Percentiles rank a stretch among this genome's conserved stretches.
phyloP scores from a whole-genome alignment of 805 yeast species.

The Candida sanyiensis region DNA sequence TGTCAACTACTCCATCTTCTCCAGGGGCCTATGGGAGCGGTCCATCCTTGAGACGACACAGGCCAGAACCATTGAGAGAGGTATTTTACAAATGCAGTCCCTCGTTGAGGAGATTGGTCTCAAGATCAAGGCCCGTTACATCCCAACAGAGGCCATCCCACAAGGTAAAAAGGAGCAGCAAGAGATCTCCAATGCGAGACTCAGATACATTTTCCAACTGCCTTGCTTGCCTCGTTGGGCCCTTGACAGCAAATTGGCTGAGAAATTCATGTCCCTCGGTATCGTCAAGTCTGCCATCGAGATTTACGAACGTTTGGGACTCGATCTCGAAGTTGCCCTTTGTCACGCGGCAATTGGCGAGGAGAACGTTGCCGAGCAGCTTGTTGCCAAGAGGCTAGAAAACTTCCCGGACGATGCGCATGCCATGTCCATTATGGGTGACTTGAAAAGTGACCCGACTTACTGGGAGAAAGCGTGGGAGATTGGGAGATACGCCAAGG shows the following conservation, averaged over 20 bases:
- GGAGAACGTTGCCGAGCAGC: slow-evolving; percentile 55
- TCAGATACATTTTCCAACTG: slow-evolving; percentile 65
- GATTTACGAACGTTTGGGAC: slow-evolving; percentile 71
- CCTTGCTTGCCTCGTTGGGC: slow-evolving; percentile 82
- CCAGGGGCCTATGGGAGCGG: slow-evolving; percentile 85
- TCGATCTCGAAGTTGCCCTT: slow-evolving; percentile 79
- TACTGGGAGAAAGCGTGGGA: slow-evolving; percentile 88
- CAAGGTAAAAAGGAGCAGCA: slow-evolving; percentile 21
- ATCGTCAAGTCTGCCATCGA: slow-evolving; percentile 82
- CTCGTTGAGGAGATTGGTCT: slow-evolving; percentile 83
- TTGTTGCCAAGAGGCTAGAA: slow-evolving; percentile 49
- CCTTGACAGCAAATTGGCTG: slow-evolving; percentile 78
- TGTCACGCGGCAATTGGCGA: slow-evolving; percentile 86
- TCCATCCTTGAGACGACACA: slow-evolving; percentile 75
- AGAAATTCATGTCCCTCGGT: slow-evolving; percentile 80
- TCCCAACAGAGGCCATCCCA: slow-evolving; percentile 32
- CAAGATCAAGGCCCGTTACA: slow-evolving; percentile 50
- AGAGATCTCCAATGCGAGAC: slow-evolving; percentile 39
- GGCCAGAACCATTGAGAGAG: slow-evolving; percentile 88
- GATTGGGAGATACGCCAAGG: slow-evolving; percentile 72
- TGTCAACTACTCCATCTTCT: slow-evolving; percentile 70
- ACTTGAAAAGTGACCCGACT: slow-evolving; percentile 66
- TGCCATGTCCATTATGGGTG: slow-evolving; percentile 81
- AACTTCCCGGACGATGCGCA: slow-evolving; percentile 71
- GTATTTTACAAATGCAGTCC: slow-evolving; percentile 87